A percentile compares a stretch with the other conserved stretches of the same genome.
Conservation (phyloP, 1,139 yeast genomes). For the Eremothecium coryli region DNA sequence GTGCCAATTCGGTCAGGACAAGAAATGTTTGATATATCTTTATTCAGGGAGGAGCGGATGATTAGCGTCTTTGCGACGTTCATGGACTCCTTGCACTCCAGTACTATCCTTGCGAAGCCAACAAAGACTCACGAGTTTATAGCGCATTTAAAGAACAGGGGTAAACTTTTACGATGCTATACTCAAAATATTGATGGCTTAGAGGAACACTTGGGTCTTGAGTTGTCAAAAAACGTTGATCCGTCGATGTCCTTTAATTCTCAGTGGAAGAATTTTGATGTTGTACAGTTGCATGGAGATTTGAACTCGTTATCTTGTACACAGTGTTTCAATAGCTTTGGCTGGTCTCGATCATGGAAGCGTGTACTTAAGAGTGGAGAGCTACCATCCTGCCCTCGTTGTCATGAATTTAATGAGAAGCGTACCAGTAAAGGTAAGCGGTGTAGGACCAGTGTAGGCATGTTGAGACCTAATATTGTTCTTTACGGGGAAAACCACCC, state of each 20-base stretch:
- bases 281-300: slow-evolving; percentile 87
- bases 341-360: slow-evolving; percentile 53
- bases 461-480: slow-evolving; percentile 72
- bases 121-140: slow-evolving; percentile 80
- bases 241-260: slow-evolving; percentile 13
- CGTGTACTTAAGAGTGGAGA: slow-evolving; percentile 34
- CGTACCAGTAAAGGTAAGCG: slow-evolving; percentile 56
- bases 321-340: slow-evolving; percentile 47
- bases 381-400: slow-evolving; percentile 46
- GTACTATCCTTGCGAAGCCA: slow-evolving; percentile 59
- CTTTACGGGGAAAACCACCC: slow-evolving; percentile 85
- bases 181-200: slow-evolving; percentile 58
- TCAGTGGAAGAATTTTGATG: slow-evolving; percentile 58
- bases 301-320: slow-evolving; percentile 68
- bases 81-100: slow-evolving; percentile 46
- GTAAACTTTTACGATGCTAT: slow-evolving; percentile 71
- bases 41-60: slow-evolving; percentile 61
- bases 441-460: slow-evolving; percentile 65
- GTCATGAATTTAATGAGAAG: slow-evolving; percentile 38
- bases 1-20: slow-evolving; percentile 60
- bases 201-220: slow-evolving; percentile 31
- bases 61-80: slow-evolving; percentile 56
- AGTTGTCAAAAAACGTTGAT: slow-evolving; percentile 17
- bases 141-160: slow-evolving; percentile 51
- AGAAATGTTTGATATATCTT: slow-evolving; percentile 78